Percentiles rank a stretch among this genome's conserved stretches.
Conservation (phyloP, 805 yeast species). For the Wickerhamiella parazyma region DNA sequence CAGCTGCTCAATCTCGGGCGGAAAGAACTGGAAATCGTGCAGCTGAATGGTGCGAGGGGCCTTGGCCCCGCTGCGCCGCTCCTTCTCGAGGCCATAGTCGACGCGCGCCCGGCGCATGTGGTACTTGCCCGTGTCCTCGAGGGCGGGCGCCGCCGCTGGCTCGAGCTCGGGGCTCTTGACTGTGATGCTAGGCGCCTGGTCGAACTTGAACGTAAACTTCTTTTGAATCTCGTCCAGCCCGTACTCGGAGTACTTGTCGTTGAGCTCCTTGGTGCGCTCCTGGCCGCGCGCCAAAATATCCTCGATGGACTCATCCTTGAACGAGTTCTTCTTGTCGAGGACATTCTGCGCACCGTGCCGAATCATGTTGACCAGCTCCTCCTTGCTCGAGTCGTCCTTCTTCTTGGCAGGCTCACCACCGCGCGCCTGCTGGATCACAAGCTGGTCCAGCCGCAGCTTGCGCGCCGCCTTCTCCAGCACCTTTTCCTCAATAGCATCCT, state of each 20-base stretch:
- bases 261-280: slow-evolving; percentile 62
- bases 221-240: slow-evolving; percentile 91
- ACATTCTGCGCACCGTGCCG: slow-evolving; percentile 91
- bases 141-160: slow-evolving; percentile 16
- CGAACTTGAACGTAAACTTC: slow-evolving; percentile 48
- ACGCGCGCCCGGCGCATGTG: slow-evolving; percentile 33
- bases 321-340: slow-evolving; percentile 37
- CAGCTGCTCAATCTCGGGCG: slow-evolving; percentile 54
- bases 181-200: slow-evolving; percentile 23
- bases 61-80: slow-evolving; percentile 44
- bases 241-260: slow-evolving; percentile 66
- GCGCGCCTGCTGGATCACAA: slow-evolving; percentile 89
- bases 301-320: slow-evolving; percentile 47
- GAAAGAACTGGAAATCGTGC: slow-evolving; percentile 81
- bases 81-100: slow-evolving; percentile 47
- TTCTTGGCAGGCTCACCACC: slow-evolving; percentile 13
- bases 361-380: slow-evolving; percentile 84
- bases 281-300: slow-evolving; percentile 69
- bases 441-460: slow-evolving; percentile 78
- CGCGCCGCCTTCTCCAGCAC: slow-evolving; percentile 94
- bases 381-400: slow-evolving; percentile 36
- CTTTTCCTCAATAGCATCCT: slow-evolving; percentile 92
- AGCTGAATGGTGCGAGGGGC: slow-evolving; percentile 73
- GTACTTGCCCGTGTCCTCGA: slow-evolving; percentile 14
- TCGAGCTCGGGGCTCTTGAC: neutral